Evolutionary conservation across 2,329 filamentous ascomycete genomes (phyloP), one percentile per base, ranked within the genome.

Genomic region (Sarocladium brachiariae): DNA sequence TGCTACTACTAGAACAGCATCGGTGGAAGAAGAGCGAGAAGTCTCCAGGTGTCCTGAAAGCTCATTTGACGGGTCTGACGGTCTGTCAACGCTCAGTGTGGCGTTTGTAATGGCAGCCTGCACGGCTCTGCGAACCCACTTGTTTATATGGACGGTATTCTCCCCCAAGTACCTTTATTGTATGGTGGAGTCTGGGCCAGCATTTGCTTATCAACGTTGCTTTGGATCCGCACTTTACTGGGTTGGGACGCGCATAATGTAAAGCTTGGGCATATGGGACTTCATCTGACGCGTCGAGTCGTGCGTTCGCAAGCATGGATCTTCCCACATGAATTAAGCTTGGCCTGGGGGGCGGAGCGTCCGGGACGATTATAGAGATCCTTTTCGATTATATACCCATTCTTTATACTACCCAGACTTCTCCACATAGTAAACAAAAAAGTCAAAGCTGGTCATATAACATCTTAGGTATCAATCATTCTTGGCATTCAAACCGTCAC

Each of bases 141-240:
- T 99, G 52, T 99, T 99, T 64, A 91, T 99, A 54, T 99, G 93
- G 93, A 97, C 92, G 1, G 93, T 99, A 10, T 99, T 99, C 67
- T 95, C 89, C 56, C 93, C 93, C 0, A 99, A 97, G 67, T 97
- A 91, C 66, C 70, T 99, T 57, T 99, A 95, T 65, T 87, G 83
- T 56, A 86, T 93, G 75, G 89, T 99, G 93, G 95, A 83, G 80
- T 55, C 62, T 92, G 41, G 87, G 81, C 7, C 89, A 91, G 71
- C 92, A 99, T 77, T 64, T 91, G 54, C 63, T 78, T 33, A 73
- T 92, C 38, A 90, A 92, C 64, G 59, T 91, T 30, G 78, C 4
- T 57, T 85, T 38, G 83, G 81, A 1, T 74, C 81, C 25, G 50
- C 79, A 33, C 58, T 87, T 43, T 83, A 77, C 61, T 77, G 73